Evolutionary conservation across 129 eudicot species (phyloP).

Genomic region (Arctium lappa): DNA sequence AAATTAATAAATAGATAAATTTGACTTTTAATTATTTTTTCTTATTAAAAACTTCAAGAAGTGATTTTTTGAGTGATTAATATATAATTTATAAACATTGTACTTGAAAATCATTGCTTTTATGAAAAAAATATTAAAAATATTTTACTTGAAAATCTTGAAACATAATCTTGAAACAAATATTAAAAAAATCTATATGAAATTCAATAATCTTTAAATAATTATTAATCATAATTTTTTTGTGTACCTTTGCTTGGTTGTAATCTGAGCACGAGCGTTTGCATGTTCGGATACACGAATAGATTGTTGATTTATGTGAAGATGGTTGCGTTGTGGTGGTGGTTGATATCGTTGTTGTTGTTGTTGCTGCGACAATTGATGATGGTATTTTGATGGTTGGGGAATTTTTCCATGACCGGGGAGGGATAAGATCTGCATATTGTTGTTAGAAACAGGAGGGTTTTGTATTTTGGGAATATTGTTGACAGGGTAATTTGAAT

Average conservation of each 20-base stretch:
- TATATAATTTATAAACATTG: neutral
- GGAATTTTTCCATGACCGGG: conserved; percentile 45
- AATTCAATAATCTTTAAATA: neutral
- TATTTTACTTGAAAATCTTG: neutral
- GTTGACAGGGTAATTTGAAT: conserved; percentile 41
- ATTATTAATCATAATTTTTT: neutral
- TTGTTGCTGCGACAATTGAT: neutral
- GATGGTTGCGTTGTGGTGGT: neutral
- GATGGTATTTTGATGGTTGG: conserved; percentile 16
- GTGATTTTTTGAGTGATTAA: neutral
- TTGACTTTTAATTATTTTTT: neutral
- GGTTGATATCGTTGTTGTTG: conserved; percentile 15
- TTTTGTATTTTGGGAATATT: conserved; percentile 13
- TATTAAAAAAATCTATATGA: neutral
- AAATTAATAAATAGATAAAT: conserved; percentile 5
- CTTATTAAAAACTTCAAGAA: neutral
- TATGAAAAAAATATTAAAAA: neutral
- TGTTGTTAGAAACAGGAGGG: conserved; percentile 10
- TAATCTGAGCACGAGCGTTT: neutral
- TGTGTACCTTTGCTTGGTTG: conserved; percentile 59
- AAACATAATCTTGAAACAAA: neutral
- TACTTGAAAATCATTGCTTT: neutral
- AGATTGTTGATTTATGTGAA: conserved; percentile 24
- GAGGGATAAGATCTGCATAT: conserved; percentile 39
- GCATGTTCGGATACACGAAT: conserved; percentile 22